These are phyloP conservation scores for Psilocybe cubensis DNA, from an alignment of 768 basidiomycete genomes.

Conservation along the genomic window DNA sequence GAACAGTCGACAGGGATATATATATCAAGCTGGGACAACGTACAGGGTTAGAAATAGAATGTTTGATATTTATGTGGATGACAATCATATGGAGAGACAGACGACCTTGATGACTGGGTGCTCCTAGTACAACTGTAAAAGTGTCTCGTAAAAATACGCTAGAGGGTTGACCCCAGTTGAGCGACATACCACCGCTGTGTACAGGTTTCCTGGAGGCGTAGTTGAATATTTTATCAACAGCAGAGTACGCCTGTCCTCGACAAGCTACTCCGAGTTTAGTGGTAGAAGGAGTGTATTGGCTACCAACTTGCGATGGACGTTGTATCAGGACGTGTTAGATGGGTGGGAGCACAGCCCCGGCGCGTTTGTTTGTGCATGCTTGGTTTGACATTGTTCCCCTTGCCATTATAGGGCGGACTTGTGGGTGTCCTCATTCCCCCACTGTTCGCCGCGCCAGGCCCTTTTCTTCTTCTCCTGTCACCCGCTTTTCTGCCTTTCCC, in stretches of 20 bases:
- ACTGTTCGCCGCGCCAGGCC: conserved; percentile 10
- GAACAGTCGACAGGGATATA: background rate
- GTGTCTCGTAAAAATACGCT: background rate
- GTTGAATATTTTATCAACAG: too few species aligned
- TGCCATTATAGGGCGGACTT: conserved; percentile 18
- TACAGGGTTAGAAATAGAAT: background rate
- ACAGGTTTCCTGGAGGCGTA: too few species aligned
- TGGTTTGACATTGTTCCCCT: conserved; percentile 19
- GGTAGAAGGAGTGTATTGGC: background rate
- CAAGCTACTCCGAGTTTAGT: background rate
- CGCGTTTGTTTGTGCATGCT: conserved; percentile 19
- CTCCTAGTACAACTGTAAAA: background rate
- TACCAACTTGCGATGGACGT: background rate
- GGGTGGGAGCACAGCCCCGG: background rate
- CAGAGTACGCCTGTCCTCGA: too few species aligned
- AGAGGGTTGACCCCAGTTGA: too few species aligned
- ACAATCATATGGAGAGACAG: background rate
- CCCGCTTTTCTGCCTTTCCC: conserved; percentile 16
- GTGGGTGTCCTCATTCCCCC: conserved; percentile 18
- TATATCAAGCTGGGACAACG: background rate
- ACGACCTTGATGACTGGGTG: background rate
- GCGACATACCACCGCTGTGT: too few species aligned
- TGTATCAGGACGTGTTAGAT: background rate
- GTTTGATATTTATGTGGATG: background rate
- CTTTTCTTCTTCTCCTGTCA: conserved; percentile 20